Conservation (phyloP, 208 protist genomes). For the Acanthamoeba castellanii region DNA sequence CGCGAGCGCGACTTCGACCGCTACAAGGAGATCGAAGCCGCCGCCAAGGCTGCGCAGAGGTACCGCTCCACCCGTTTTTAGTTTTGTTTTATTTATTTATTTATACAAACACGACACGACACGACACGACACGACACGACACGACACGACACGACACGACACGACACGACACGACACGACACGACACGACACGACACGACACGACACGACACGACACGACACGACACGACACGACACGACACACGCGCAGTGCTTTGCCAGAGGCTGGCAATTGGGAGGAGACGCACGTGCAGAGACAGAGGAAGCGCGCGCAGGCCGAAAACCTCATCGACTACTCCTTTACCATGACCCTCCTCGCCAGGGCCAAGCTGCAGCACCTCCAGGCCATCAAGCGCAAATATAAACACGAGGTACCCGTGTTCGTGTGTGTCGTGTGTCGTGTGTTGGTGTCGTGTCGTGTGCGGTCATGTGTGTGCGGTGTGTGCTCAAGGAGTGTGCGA, state of each 20-base stretch:
- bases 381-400: not conserved
- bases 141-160: too few species aligned
- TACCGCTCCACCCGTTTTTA: not conserved
- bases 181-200: too few species aligned
- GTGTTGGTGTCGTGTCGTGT: not conserved
- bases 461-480: not conserved
- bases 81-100: not conserved
- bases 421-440: not conserved
- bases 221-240: not conserved
- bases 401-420: not conserved
- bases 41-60: not conserved
- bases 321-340: conserved; percentile 63
- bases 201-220: not conserved
- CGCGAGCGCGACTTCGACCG: conserved; percentile 31
- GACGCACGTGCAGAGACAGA: not conserved
- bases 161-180: too few species aligned
- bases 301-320: conserved; percentile 43
- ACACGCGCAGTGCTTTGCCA: not conserved
- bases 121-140: not conserved
- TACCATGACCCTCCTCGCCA: not conserved
- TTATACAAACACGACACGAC: too few species aligned
- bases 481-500: not conserved
- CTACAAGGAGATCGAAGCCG: not conserved
- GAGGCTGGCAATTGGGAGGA: not conserved
- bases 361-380: conserved; percentile 1